phyloP scores from a whole-genome alignment of 176 grass and related monocot genomes.

The Poa pratensis region DNA sequence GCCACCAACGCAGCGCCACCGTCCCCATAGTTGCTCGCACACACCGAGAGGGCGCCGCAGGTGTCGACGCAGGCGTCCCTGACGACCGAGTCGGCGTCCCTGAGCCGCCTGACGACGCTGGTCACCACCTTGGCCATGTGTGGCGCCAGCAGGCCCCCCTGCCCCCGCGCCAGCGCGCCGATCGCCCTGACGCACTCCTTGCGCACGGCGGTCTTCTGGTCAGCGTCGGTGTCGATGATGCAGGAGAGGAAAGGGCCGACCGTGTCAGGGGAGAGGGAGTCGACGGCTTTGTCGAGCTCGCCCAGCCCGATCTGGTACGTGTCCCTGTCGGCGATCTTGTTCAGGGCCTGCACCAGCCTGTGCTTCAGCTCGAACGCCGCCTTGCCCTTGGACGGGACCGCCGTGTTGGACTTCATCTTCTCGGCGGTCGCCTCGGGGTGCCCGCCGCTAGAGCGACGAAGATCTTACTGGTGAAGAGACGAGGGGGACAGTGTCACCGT shows the following conservation, averaged over 20 bases:
- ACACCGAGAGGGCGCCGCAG: slow-evolving; percentile 73
- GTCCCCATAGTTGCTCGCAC: slow-evolving; percentile 51
- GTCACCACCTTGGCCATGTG: slow-evolving; percentile 70
- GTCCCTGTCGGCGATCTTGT: slow-evolving; percentile 90
- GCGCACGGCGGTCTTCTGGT: slow-evolving; percentile 79
- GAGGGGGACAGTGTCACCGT: neutral
- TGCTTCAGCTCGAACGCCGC: slow-evolving; percentile 84
- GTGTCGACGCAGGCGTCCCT: slow-evolving; percentile 90
- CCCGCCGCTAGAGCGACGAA: too few relatives aligned
- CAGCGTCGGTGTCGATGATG: slow-evolving; percentile 75
- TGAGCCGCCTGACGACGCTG: slow-evolving; percentile 73
- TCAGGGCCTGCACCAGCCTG: slow-evolving; percentile 69
- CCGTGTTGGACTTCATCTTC: slow-evolving; percentile 69
- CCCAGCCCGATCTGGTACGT: slow-evolving; percentile 78
- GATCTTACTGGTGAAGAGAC: neutral
- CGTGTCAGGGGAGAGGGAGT: slow-evolving; percentile 66
- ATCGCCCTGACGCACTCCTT: slow-evolving; percentile 86
- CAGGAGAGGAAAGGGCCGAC: slow-evolving; percentile 84
- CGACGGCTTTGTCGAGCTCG: slow-evolving; percentile 66
- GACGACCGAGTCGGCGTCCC: slow-evolving; percentile 84
- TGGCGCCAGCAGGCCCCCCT: slow-evolving; percentile 40
- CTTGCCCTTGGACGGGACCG: slow-evolving; percentile 61
- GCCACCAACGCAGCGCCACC: slow-evolving; percentile 60
- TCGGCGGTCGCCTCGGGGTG: too few relatives aligned
- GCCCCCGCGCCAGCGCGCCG: slow-evolving; percentile 42